These are phyloP conservation scores for Wickerhamiella alocasiicola DNA, from an alignment of 805 yeast genomes.

Conservation along the genomic window DNA sequence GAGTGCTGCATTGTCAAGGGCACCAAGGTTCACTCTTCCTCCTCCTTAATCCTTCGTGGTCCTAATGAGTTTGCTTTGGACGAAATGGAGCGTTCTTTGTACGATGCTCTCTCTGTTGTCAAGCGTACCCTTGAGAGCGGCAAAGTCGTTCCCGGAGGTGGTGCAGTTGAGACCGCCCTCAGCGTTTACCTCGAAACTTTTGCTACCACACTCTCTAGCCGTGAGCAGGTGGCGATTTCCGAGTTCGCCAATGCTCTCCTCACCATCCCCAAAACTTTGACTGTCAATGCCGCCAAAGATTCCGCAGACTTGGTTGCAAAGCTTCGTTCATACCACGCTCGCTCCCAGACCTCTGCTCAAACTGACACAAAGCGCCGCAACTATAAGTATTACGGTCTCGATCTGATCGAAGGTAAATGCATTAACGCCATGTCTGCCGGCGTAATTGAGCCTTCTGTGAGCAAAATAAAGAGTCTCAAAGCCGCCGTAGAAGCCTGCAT, in stretches of 20 bases:
- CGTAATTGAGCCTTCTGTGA: slow-evolving; percentile 88
- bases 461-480: slow-evolving; percentile 84
- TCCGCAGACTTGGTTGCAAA: slow-evolving; percentile 90
- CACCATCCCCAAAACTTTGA: slow-evolving; percentile 90
- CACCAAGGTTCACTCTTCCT: slow-evolving; percentile 78
- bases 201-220: slow-evolving; percentile 93
- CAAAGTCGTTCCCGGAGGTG: slow-evolving; percentile 95
- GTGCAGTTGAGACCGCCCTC: slow-evolving; percentile 95
- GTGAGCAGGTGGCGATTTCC: slow-evolving; percentile 96
- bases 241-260: slow-evolving; percentile 88
- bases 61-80: slow-evolving; percentile 87
- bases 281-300: slow-evolving; percentile 96
- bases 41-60: slow-evolving; percentile 88
- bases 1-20: slow-evolving; percentile 91
- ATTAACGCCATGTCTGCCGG: slow-evolving; percentile 77
- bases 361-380: slow-evolving; percentile 75
- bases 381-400: slow-evolving; percentile 87
- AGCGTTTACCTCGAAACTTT: slow-evolving; percentile 91
- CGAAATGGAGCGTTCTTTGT: slow-evolving; percentile 96
- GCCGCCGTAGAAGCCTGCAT: slow-evolving; percentile 97
- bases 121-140: slow-evolving; percentile 94
- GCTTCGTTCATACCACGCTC: slow-evolving; percentile 91
- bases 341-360: slow-evolving; percentile 73
- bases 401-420: slow-evolving; percentile 79
- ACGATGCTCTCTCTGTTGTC: slow-evolving; percentile 87